Evolutionary conservation across 2,329 filamentous ascomycete genomes (phyloP).

Genomic region (Stemphylium beticola): DNA sequence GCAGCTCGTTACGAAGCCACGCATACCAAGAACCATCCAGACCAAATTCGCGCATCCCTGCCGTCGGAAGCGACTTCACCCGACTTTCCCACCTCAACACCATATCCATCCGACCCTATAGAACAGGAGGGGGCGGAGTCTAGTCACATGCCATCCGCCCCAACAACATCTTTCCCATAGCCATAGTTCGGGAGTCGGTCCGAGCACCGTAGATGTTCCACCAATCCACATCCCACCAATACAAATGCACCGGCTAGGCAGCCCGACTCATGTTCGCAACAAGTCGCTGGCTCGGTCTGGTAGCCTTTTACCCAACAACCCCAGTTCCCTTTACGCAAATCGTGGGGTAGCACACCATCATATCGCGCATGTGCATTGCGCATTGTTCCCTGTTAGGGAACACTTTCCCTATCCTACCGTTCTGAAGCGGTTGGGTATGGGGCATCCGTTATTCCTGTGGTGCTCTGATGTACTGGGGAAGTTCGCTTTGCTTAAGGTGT

Average conservation of each 20-base stretch:
- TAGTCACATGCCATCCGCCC: background rate
- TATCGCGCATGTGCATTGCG: conserved; percentile 10
- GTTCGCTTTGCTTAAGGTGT: background rate
- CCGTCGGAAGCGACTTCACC: background rate
- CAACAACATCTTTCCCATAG: background rate
- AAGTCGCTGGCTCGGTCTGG: conserved; percentile 13
- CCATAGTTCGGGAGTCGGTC: conserved; percentile 5
- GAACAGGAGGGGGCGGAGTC: background rate
- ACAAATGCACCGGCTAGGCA: background rate
- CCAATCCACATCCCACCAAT: conserved; percentile 8
- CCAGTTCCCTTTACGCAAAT: conserved; percentile 25
- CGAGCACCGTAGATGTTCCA: conserved; percentile 9
- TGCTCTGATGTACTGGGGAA: background rate
- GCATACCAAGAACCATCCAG: background rate
- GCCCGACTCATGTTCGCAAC: background rate
- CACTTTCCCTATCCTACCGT: conserved; percentile 12
- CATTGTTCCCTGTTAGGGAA: background rate
- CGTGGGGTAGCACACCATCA: conserved; percentile 23
- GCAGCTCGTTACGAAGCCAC: background rate
- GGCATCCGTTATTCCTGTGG: background rate
- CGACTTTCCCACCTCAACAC: background rate
- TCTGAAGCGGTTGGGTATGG: background rate
- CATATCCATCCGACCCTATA: background rate
- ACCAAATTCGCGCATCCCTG: background rate
- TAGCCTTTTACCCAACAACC: conserved; percentile 13